Conservation (phyloP, 1,284 basidiomycete species). For the Acaromyces ingoldii region DNA sequence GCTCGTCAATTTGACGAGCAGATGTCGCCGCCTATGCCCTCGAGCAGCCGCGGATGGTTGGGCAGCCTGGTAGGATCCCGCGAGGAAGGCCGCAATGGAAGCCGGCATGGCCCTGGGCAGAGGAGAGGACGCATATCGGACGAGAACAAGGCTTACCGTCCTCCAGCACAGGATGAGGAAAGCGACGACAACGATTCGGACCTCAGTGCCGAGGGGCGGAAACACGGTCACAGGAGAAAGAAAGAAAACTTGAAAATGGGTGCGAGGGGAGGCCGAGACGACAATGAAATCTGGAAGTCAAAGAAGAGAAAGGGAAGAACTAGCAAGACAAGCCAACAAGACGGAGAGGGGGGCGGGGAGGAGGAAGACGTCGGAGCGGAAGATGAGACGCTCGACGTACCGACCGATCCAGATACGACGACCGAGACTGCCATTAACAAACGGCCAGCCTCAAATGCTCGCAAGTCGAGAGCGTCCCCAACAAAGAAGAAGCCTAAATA, state of each 20-base stretch:
- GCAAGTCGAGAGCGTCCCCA: too few relatives aligned
- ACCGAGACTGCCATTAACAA: too few relatives aligned
- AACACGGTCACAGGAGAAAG: not conserved
- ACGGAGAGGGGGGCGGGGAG: not conserved
- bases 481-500: too few relatives aligned
- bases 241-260: not conserved
- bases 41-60: too few relatives aligned
- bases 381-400: not conserved
- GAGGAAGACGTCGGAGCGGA: not conserved
- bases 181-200: slow-evolving; percentile 5
- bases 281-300: slow-evolving; percentile 10
- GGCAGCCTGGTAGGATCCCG: too few relatives aligned
- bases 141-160: not conserved
- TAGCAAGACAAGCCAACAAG: not conserved
- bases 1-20: too few relatives aligned
- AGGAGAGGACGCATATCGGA: too few relatives aligned
- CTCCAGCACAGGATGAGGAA: not conserved
- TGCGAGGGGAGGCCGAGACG: slow-evolving; percentile 7
- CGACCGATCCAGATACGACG: too few relatives aligned
- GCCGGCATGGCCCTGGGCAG: too few relatives aligned
- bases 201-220: not conserved
- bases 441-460: too few relatives aligned
- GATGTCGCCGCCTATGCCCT: too few relatives aligned
- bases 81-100: too few relatives aligned
- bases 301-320: not conserved